Evolutionary conservation across 2,329 filamentous ascomycete genomes (phyloP).

Genomic region (Trichoderma guizhouense): DNA sequence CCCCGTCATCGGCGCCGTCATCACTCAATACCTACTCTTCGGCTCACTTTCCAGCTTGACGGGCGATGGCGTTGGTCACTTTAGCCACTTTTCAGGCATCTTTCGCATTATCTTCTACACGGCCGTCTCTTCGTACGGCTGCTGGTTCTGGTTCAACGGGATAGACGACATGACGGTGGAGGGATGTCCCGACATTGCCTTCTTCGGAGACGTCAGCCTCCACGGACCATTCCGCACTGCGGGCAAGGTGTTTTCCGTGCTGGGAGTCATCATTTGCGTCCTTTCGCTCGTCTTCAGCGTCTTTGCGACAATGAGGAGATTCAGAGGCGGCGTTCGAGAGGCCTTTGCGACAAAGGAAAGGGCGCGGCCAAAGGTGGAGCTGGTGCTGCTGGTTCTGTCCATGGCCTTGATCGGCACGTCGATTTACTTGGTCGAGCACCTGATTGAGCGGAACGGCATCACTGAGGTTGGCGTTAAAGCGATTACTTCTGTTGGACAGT

Average conservation of each 20-base stretch:
- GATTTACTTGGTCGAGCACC: conserved; percentile 22
- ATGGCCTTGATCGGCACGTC: conserved; percentile 23
- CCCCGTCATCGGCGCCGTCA: conserved; percentile 23
- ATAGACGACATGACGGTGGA: conserved; percentile 21
- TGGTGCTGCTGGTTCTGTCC: conserved; percentile 22
- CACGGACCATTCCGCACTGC: conserved; percentile 23
- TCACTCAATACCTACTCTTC: conserved; percentile 27
- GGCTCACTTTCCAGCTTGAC: conserved; percentile 28
- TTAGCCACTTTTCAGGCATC: conserved; percentile 23
- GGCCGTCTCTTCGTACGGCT: conserved; percentile 24
- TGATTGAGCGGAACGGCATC: conserved; percentile 22
- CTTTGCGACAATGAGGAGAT: conserved; percentile 10
- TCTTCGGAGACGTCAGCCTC: conserved; percentile 21
- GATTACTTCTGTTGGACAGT: conserved; percentile 23
- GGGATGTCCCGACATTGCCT: conserved; percentile 19
- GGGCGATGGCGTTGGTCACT: conserved; percentile 25
- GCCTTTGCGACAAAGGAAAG: conserved; percentile 9
- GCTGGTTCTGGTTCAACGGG: conserved; percentile 27
- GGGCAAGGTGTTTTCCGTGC: conserved; percentile 20
- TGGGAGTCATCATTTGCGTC: conserved; percentile 22
- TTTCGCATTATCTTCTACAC: conserved; percentile 25
- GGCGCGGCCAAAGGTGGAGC: conserved; percentile 22
- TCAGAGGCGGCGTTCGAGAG: conserved; percentile 11
- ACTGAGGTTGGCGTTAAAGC: conserved; percentile 15
- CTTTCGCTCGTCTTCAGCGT: conserved; percentile 8